These are phyloP conservation scores for Withania somnifera DNA, from an alignment of 305 asterid genomes.

Conservation along the genomic window DNA sequence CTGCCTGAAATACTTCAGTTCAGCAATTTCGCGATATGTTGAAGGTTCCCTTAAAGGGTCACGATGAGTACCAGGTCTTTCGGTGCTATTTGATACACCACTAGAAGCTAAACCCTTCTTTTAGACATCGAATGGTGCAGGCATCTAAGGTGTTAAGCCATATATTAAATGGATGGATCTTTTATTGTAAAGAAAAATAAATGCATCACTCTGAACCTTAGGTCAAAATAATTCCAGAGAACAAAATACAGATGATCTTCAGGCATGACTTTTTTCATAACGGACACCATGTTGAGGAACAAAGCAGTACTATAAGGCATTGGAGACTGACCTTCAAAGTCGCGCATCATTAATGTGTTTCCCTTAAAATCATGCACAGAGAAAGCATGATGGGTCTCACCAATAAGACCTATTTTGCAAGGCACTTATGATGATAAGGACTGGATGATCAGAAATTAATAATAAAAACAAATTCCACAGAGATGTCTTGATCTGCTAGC, in stretches of 20 bases:
- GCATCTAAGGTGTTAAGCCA: background rate
- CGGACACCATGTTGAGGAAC: background rate
- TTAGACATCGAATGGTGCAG: background rate
- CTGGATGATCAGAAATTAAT: background rate
- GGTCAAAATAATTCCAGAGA: background rate
- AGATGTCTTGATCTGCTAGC: conserved; percentile 1
- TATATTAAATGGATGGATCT: background rate
- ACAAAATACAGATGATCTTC: background rate
- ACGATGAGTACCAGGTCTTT: background rate
- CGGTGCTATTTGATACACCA: background rate
- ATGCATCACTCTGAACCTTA: background rate
- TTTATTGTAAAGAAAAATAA: background rate
- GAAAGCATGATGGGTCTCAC: background rate
- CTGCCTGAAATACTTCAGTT: background rate
- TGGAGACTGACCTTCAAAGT: background rate
- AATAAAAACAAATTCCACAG: background rate
- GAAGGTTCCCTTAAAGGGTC: background rate
- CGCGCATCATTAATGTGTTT: background rate
- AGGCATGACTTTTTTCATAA: background rate
- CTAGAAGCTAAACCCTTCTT: background rate
- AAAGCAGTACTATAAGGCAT: background rate
- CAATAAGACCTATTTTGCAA: background rate
- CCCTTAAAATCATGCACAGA: background rate
- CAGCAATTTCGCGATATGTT: background rate
- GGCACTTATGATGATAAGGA: background rate